phyloP scores from a whole-genome alignment of 352 stramenopile genomes.

The Paralagenidium karlingii region DNA sequence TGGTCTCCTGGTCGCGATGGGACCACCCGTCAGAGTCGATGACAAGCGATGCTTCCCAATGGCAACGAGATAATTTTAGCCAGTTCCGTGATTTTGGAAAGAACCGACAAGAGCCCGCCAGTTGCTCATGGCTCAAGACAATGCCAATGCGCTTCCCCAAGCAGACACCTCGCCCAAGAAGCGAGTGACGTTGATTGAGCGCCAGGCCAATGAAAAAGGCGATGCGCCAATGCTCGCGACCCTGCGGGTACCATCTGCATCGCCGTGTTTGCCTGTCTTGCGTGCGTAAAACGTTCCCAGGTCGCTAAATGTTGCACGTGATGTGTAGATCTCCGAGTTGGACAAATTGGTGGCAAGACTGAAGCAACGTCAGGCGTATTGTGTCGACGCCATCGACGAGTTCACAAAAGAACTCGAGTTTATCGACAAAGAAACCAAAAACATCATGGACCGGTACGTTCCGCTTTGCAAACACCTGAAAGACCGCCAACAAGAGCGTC shows the following conservation, averaged over 20 bases:
- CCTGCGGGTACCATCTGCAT: constrained; percentile 21
- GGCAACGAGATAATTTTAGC: too few relatives aligned
- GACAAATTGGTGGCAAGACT: constrained; percentile 61
- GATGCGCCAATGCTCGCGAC: constrained; percentile 66
- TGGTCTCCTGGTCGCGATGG: too few relatives aligned
- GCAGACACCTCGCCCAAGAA: too few relatives aligned
- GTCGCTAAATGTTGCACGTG: not conserved
- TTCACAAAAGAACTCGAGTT: constrained; percentile 45
- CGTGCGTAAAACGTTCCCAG: not conserved
- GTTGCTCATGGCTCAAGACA: too few relatives aligned
- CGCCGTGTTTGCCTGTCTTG: not conserved
- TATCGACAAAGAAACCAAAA: constrained; percentile 43
- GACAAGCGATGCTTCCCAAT: too few relatives aligned
- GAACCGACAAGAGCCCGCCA: too few relatives aligned
- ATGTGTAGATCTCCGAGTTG: constrained; percentile 40
- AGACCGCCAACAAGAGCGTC: constrained; percentile 28
- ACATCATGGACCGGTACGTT: constrained; percentile 51
- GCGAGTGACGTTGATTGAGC: constrained; percentile 53
- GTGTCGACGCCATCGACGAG: constrained; percentile 24
- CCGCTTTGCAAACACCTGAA: constrained; percentile 48
- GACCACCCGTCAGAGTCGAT: too few relatives aligned
- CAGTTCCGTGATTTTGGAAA: too few relatives aligned
- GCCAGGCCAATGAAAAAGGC: constrained; percentile 47
- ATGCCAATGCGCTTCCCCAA: too few relatives aligned
- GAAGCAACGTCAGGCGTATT: constrained; percentile 48